phyloP scores from a whole-genome alignment of 495 filamentous ascomycete genomes.

The Penicillium pulvis region DNA sequence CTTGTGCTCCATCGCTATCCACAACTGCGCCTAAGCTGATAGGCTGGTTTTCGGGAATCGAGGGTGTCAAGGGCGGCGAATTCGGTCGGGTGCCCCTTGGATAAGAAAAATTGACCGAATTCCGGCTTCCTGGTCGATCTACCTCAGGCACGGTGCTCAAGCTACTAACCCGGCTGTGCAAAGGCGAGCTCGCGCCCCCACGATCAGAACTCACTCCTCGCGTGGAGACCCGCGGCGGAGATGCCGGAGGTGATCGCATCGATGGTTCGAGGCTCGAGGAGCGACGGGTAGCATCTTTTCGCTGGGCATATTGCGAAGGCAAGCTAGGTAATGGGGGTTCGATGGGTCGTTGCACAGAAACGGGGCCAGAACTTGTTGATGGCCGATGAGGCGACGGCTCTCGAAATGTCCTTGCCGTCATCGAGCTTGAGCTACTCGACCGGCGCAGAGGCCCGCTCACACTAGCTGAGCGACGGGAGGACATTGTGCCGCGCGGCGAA shows the following conservation, averaged over 20 bases:
- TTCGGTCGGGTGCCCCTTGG: conserved; percentile 60
- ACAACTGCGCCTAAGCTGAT: conserved; percentile 17
- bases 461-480: conserved; percentile 39
- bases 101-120: conserved; percentile 85
- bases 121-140: conserved; percentile 61
- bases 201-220: conserved; percentile 52
- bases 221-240: conserved; percentile 38
- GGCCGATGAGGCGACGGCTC: conserved; percentile 62
- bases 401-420: conserved; percentile 84
- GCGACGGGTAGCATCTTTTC: conserved; percentile 40
- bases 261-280: conserved; percentile 57
- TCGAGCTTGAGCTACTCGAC: conserved; percentile 71
- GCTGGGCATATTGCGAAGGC: conserved; percentile 51
- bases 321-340: conserved; percentile 76
- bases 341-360: conserved; percentile 15
- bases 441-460: conserved; percentile 56
- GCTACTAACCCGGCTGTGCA: conserved; percentile 26
- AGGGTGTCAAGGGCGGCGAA: conserved; percentile 36
- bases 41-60: conserved; percentile 17
- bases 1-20: conserved; percentile 27
- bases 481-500: conserved; percentile 57
- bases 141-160: conserved; percentile 46
- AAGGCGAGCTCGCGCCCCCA: conserved; percentile 24
- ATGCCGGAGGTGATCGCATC: conserved; percentile 50
- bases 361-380: conserved; percentile 43